These are phyloP conservation scores for Pichia phayaonensis DNA, from an alignment of 805 yeast genomes.

Conservation along the genomic window DNA sequence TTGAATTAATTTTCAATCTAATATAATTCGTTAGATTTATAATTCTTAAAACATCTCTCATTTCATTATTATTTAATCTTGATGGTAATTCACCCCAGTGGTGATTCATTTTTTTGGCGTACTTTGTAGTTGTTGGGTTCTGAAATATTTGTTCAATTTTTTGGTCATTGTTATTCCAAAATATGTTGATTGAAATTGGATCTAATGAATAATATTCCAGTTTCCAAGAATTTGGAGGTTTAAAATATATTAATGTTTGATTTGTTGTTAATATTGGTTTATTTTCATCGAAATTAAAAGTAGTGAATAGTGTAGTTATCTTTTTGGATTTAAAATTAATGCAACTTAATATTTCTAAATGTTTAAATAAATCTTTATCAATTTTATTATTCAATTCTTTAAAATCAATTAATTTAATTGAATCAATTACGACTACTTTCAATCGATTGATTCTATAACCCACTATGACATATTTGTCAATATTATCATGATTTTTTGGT, in stretches of 20 bases:
- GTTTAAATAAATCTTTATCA: constrained; percentile 16
- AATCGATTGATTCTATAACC: constrained; percentile 21
- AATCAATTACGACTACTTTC: constrained; percentile 23
- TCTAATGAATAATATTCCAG: constrained; percentile 70
- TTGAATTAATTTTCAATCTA: constrained; percentile 15
- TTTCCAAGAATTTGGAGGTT: constrained; percentile 61
- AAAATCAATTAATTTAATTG: constrained; percentile 13
- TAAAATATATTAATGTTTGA: constrained; percentile 41
- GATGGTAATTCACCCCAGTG: constrained; percentile 13
- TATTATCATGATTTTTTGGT: neutral
- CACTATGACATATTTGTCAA: constrained; percentile 16
- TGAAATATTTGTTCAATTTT: constrained; percentile 7
- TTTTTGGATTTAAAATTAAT: constrained; percentile 17
- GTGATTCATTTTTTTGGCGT: constrained; percentile 22
- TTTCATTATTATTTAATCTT: constrained; percentile 9
- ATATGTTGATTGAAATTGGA: constrained; percentile 63
- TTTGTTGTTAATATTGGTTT: constrained; percentile 14
- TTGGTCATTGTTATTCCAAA: constrained; percentile 24
- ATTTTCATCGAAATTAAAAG: constrained; percentile 10
- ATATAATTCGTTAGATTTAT: constrained; percentile 27
- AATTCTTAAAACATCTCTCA: constrained; percentile 22
- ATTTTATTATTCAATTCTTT: constrained; percentile 13
- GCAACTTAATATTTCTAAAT: constrained; percentile 22
- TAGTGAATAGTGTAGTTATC: constrained; percentile 3
- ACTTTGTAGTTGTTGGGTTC: constrained; percentile 16